A percentile compares a stretch with the other conserved stretches of the same genome.
Conservation (phyloP, 1,284 basidiomycete genomes). For the Ceraceosorus guamensis region DNA sequence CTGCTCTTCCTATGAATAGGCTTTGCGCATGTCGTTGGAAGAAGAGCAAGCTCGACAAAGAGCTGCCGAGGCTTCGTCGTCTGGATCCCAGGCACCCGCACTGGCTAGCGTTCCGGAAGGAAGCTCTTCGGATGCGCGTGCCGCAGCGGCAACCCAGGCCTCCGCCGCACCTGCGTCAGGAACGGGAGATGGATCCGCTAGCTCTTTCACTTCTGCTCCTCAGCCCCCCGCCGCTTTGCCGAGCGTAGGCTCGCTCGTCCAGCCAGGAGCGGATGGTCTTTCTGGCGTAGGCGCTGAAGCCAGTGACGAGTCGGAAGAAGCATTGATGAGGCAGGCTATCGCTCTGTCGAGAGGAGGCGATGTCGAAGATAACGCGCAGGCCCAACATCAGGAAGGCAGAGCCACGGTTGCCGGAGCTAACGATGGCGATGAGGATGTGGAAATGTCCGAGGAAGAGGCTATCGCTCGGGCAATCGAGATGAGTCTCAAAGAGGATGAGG, state of each 20-base stretch:
- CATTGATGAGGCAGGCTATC: slow-evolving; percentile 37
- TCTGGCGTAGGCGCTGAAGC: slow-evolving; percentile 30
- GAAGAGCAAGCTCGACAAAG: slow-evolving; percentile 81
- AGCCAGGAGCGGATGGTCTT: slow-evolving; percentile 33
- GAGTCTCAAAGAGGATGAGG: slow-evolving; percentile 30
- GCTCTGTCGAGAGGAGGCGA: slow-evolving; percentile 28
- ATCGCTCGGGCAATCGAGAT: slow-evolving; percentile 47
- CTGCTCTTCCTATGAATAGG: slow-evolving; percentile 56
- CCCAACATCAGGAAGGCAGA: slow-evolving; percentile 22
- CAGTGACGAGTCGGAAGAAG: slow-evolving; percentile 36
- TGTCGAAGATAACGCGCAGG: slow-evolving; percentile 30
- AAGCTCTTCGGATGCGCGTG: background rate
- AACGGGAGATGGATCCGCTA: too few species aligned
- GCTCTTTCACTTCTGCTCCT: too few species aligned
- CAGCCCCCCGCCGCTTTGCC: slow-evolving; percentile 14
- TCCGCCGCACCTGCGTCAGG: background rate
- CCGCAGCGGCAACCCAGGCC: slow-evolving; percentile 1
- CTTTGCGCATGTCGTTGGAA: slow-evolving; percentile 92
- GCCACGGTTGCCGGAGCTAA: slow-evolving; percentile 20
- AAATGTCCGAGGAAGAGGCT: slow-evolving; percentile 47
- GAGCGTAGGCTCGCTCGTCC: slow-evolving; percentile 35
- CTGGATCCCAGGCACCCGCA: slow-evolving; percentile 19
- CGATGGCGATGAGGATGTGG: slow-evolving; percentile 43
- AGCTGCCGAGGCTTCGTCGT: slow-evolving; percentile 25
- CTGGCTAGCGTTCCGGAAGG: slow-evolving; percentile 27